Evolutionary conservation across 768 basidiomycete species (phyloP).

Genomic region (Favolaschia claudopus): DNA sequence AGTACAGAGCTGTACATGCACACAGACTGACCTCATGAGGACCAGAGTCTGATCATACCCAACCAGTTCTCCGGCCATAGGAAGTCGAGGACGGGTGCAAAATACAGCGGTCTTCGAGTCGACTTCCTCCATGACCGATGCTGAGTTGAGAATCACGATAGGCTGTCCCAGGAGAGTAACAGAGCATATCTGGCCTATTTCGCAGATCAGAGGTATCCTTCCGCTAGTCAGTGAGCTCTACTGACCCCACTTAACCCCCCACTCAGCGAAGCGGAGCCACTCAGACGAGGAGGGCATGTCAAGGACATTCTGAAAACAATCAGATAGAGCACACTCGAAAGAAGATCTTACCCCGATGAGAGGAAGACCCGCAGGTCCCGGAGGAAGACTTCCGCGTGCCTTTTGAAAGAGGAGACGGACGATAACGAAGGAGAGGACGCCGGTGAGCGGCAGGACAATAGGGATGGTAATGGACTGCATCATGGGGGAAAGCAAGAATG

Average conservation of each 20-base stretch:
- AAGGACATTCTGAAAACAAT: conserved; percentile 48
- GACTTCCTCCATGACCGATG: conserved; percentile 50
- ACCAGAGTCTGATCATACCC: conserved; percentile 59
- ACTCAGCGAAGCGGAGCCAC: conserved; percentile 58
- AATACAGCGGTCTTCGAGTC: conserved; percentile 57
- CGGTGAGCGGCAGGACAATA: conserved; percentile 21
- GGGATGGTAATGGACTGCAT: conserved; percentile 9
- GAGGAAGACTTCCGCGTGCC: conserved; percentile 38
- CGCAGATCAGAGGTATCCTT: background rate
- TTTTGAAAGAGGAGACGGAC: conserved; percentile 31
- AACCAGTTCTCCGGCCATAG: conserved; percentile 59
- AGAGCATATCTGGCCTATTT: conserved; percentile 45
- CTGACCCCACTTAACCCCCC: conserved; percentile 62
- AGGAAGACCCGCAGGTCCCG: conserved; percentile 51
- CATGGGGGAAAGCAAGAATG: too few species aligned
- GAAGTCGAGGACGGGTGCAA: conserved; percentile 55
- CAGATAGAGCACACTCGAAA: background rate
- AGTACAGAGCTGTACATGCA: background rate
- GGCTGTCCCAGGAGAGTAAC: conserved; percentile 52
- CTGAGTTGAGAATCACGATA: conserved; percentile 58
- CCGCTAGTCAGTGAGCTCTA: background rate
- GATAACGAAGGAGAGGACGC: conserved; percentile 29
- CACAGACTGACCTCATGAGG: conserved; percentile 36
- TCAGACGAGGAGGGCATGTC: conserved; percentile 53
- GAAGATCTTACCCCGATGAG: conserved; percentile 44